phyloP scores from a whole-genome alignment of 176 grass and related monocot species.

The Miscanthus lutarioriparius region DNA sequence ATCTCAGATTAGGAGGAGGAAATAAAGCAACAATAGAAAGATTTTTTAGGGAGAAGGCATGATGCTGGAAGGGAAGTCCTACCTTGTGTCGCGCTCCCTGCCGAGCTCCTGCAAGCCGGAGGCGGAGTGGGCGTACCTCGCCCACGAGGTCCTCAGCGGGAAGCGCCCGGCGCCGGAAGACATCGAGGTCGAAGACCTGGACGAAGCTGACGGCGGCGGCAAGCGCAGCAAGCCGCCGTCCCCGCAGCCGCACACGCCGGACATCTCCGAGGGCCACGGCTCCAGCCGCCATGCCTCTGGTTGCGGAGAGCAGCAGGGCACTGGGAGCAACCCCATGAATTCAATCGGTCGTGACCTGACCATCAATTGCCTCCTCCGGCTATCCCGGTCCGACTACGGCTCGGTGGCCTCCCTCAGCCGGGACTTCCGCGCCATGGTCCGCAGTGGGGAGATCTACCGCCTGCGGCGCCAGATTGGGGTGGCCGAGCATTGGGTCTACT shows the following conservation, averaged over 20 bases:
- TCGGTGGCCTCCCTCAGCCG: slow-evolving; percentile 70
- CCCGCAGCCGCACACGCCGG: slow-evolving; percentile 76
- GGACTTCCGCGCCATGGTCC: slow-evolving; percentile 68
- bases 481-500: slow-evolving; percentile 93
- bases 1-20: slow-evolving; percentile 29
- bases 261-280: slow-evolving; percentile 54
- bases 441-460: slow-evolving; percentile 78
- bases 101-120: slow-evolving; percentile 60
- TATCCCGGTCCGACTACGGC: slow-evolving; percentile 85
- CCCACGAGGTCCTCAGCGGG: slow-evolving; percentile 45
- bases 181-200: slow-evolving; percentile 33
- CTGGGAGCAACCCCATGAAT: slow-evolving; percentile 58
- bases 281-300: slow-evolving; percentile 19
- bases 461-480: slow-evolving; percentile 61
- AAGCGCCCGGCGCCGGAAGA: slow-evolving; percentile 62
- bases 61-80: slow-evolving; percentile 82
- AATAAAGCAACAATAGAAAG: slow-evolving; percentile 12
- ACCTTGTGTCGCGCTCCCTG: slow-evolving; percentile 54
- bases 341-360: slow-evolving; percentile 73
- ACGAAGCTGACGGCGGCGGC: slow-evolving; percentile 38
- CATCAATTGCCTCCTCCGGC: slow-evolving; percentile 71
- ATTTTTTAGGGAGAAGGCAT: slow-evolving; percentile 22
- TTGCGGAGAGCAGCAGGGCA: slow-evolving; percentile 24
- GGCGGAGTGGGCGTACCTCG: slow-evolving; percentile 52
- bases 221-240: slow-evolving; percentile 79